Base-by-base conservation (phyloP, 768 basidiomycete species). In the Coprinellus aureogranulatus region DNA sequence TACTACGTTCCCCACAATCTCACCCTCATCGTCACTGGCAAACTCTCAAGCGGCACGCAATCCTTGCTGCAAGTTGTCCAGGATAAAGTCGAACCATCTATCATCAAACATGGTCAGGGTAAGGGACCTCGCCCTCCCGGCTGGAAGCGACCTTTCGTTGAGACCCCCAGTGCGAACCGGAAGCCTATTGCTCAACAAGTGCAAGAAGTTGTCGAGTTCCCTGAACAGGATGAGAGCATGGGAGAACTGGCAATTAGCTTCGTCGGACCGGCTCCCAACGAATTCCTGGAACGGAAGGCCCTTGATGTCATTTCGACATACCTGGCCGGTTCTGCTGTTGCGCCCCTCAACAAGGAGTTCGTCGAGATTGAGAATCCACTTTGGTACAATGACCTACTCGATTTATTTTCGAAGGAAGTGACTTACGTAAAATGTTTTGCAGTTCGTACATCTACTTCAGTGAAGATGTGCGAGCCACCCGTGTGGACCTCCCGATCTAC, bases 1-100 rank as follows among this genome's bases (percentile, higher is more conserved):
- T 93, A 92, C 70, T 99, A 99, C 68, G 90, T 93, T 4, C 95
- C 97, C 2, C 91, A 98, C 68, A 99, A 99, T 70, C 65, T 95
- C 55, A 87, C 89, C 18, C 81, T 99, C 25, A 87, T 97, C 62
- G 90, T 97, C 48, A 81, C 88, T 6, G 97, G 97, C 28, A 92
- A 91, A 67, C 80, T 96, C 52, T 86, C 89, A 12, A 83, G 81
- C 52, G 89, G 89, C 54, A 93, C 86, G 28, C 66, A 69, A 18
- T 87, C 90, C 26, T 81, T 99, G 18, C 82, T 98, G 25, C 78
- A 85, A 41, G 89, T 95, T 37, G 78, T 97, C 25, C 90, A 95
- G 66, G 77, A 87, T 3, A 68, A 92, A 66, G 82, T 98, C 5
- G 94, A 98, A 65, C 92, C 94, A 0, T 81, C 73, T 49, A 84